Evolutionary conservation across 179 eudicot genomes (phyloP), one percentile per base, ranked within the genome.

Genomic region (Drosera spatulata): DNA sequence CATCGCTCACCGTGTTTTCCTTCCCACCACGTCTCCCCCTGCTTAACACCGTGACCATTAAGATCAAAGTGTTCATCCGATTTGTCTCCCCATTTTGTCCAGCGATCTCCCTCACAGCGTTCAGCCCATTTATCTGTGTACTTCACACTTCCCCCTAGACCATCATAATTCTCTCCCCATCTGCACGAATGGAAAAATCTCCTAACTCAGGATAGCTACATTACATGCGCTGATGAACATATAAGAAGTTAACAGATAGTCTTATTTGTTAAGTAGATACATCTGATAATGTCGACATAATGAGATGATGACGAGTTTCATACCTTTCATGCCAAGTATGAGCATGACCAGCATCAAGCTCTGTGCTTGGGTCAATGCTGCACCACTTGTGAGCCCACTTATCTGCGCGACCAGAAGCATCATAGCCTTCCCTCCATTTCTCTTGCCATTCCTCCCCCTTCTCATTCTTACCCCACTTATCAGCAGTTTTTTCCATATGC

Each of bases 81-180:
- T 75, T 90, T 90, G 72, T 91, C 97, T 15, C 97, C 97, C 97
- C 97, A 91, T 78, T 83, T 91, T 11, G 83, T 57, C 96, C 96
- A 91, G 4, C 77, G 80, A 54, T 85, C 88, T 10, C 85, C 91
- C 69, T 87, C 91, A 41, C 61, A 80, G 4, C 91, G 88, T 71
- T 91, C 97, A 2, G 91, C 96, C 96, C 97, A 91, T 75, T 91
- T 91, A 76, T 91, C 97, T 0, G 96, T 91, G 80, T 91, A 87
- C 53, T 87, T 91, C 44, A 45, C 70, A 73, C 96, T 87, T 56
- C 90, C 88, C 33, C 96, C 96, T 48, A 62, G 61, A 10, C 97
- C 94, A 47, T 91, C 94, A 46, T 85, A 91, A 71, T 69, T 82
- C 75, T 87, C 96, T 8, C 97, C 97, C 97, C 96, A 91, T 83